Percentiles rank a stretch among this genome's conserved stretches.
Evolutionary conservation across 768 basidiomycete genomes (phyloP).

Genomic region (Leccinum ochraceum): DNA sequence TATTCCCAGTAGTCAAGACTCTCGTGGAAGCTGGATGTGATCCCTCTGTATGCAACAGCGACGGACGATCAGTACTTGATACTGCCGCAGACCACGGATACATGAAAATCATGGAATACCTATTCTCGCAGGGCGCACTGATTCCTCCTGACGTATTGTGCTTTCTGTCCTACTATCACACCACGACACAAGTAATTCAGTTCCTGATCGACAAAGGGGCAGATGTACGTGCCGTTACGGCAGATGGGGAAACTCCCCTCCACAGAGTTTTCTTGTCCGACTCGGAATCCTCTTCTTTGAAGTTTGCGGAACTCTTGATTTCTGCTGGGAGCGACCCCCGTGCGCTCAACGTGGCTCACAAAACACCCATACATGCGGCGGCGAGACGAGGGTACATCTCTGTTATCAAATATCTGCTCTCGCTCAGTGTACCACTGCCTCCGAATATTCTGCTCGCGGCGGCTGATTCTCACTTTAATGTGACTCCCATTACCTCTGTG

Average conservation of each 20-base stretch:
- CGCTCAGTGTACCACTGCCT: neutral
- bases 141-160: neutral
- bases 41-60: neutral
- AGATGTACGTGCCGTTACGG: neutral
- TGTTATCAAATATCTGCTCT: neutral
- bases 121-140: neutral
- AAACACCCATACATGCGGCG: neutral
- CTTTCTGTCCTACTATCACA: neutral
- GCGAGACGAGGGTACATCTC: neutral
- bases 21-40: neutral
- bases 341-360: fast-evolving
- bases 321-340: neutral
- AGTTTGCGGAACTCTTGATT: neutral
- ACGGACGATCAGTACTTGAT: fast-evolving
- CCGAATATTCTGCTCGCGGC: neutral
- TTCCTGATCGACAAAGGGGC: neutral
- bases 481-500: neutral
- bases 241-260: neutral
- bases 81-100: neutral
- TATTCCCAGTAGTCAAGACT: neutral
- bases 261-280: neutral
- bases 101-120: neutral
- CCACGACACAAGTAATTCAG: neutral
- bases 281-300: neutral
- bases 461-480: no score